A percentile compares a stretch with the other conserved stretches of the same genome.
phyloP scores from a whole-genome alignment of 2,329 filamentous ascomycete species.

The Talaromyces amestolkiae region DNA sequence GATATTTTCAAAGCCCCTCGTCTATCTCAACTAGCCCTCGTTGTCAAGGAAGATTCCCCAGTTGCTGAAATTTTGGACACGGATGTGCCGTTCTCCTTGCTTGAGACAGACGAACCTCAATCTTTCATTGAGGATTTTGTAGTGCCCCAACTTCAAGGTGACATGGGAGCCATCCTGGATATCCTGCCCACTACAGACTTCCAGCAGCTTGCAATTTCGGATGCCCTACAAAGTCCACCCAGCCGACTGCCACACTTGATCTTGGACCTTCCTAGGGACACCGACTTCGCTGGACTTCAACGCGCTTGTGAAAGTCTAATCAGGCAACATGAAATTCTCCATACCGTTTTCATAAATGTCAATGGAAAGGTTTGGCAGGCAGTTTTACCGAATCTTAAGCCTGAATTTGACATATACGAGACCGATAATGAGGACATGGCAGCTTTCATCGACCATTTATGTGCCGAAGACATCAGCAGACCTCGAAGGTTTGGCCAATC shows the following conservation, averaged over 20 bases:
- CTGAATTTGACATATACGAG: not conserved
- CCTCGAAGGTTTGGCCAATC: slow-evolving; percentile 5
- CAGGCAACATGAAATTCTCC: not conserved
- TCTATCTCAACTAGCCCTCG: slow-evolving; percentile 3
- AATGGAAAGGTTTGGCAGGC: not conserved
- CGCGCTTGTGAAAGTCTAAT: slow-evolving; percentile 5
- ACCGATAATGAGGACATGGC: not conserved
- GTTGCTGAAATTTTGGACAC: not conserved
- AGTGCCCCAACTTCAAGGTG: not conserved
- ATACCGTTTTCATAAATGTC: not conserved
- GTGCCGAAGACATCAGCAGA: not conserved
- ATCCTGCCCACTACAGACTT: slow-evolving; percentile 7
- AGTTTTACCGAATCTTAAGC: not conserved
- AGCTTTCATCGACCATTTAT: not conserved
- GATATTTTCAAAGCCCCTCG: slow-evolving; percentile 14
- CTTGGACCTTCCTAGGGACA: not conserved
- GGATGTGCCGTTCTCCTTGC: not conserved
- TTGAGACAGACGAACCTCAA: not conserved
- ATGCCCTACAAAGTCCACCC: not conserved
- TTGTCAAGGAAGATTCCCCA: not conserved
- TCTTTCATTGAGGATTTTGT: not conserved
- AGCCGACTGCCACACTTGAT: slow-evolving; percentile 12
- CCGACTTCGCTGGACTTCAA: not conserved
- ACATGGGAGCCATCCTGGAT: not conserved
- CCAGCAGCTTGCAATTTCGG: slow-evolving; percentile 1